A percentile compares a stretch with the other conserved stretches of the same genome.
These are phyloP conservation scores for Setaria viridis DNA, from an alignment of 202 grass and related monocot species.

Conservation along the genomic window DNA sequence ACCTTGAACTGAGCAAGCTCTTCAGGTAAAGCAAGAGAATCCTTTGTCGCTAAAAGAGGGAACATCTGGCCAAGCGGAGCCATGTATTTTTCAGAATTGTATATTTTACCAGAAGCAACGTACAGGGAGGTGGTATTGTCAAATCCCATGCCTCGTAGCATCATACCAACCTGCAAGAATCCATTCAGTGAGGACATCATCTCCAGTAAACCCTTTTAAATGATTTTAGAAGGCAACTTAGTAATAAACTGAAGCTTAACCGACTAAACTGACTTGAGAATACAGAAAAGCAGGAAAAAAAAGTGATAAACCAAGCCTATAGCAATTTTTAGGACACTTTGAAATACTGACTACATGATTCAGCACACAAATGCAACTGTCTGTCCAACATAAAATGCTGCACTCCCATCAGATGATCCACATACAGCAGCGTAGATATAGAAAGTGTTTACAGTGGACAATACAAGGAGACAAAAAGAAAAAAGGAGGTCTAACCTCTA, in stretches of 20 bases:
- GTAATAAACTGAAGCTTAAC: constrained; percentile 9
- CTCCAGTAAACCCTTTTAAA: neutral
- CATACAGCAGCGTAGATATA: neutral
- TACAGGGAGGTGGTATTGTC: constrained; percentile 81
- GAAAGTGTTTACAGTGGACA: neutral
- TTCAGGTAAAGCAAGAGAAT: constrained; percentile 79
- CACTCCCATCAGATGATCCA: neutral
- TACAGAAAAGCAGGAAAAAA: neutral
- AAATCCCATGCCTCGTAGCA: constrained; percentile 97
- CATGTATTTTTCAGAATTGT: constrained; percentile 88
- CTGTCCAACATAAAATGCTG: constrained; percentile 34
- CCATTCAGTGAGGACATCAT: constrained; percentile 35
- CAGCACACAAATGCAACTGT: constrained; percentile 13
- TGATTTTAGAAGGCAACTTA: neutral
- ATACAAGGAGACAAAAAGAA: constrained; percentile 6
- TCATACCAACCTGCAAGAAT: constrained; percentile 89
- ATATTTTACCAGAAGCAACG: constrained; percentile 93
- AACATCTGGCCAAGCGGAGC: constrained; percentile 83
- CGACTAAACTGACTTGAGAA: neutral
- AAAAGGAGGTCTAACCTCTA: constrained; percentile 65
- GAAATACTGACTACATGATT: constrained; percentile 11
- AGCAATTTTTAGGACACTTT: neutral
- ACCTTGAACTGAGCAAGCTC: constrained; percentile 91
- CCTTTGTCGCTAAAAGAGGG: constrained; percentile 84
- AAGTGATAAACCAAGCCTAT: neutral